Base-by-base conservation (phyloP, 1,139 yeast genomes). In the Blastobotrys persicus region DNA sequence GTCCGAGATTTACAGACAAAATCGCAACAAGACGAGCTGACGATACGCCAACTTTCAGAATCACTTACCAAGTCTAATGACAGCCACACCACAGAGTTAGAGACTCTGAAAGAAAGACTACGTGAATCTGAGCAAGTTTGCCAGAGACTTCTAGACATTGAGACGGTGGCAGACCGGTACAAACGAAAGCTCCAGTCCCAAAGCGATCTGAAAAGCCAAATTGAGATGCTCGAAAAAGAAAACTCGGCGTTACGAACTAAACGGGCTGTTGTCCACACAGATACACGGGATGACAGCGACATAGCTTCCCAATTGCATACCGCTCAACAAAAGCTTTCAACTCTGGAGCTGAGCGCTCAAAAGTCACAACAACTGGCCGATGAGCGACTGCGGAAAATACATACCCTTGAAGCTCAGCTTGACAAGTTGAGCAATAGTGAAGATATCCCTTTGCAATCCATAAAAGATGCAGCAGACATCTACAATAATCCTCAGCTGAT, bases 141-240 rank as follows among this genome's bases (percentile, higher is more conserved):
- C 9, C 23, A 20, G 17, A 42, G 49, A 28, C 44, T 51, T 26
- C 42, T 50, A n/a, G 53, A 54, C 19, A 31, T 55, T 14, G 55
- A 56, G 37, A 45, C 28, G 2, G 48, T 52, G 14, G 56, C 58
- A 3, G 56, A 54, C 32, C 42, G 57, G 38, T 57, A 57, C 46
- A 53, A 56, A 23, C 48, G 52, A 11, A 57, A 52, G 28, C 41
- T 55, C 28, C 55, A 53, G 26, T 52, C 49, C 13, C 37, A 37
- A 11, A 52, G 57, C 32, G 54, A 47, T 19, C 31, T 53, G 26
- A 52, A 48, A 11, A 19, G 46, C 19, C 55, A 52, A 19, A 44
- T 55, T 7, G 52, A 48, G 11, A 17, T 41, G 7, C 47, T 59
- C 23, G 55, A 57, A 40, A 42, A 44, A 3, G 55, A 57, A 31